Conservation (phyloP, 2,329 filamentous ascomycete species). For the Fusarium concolor region DNA sequence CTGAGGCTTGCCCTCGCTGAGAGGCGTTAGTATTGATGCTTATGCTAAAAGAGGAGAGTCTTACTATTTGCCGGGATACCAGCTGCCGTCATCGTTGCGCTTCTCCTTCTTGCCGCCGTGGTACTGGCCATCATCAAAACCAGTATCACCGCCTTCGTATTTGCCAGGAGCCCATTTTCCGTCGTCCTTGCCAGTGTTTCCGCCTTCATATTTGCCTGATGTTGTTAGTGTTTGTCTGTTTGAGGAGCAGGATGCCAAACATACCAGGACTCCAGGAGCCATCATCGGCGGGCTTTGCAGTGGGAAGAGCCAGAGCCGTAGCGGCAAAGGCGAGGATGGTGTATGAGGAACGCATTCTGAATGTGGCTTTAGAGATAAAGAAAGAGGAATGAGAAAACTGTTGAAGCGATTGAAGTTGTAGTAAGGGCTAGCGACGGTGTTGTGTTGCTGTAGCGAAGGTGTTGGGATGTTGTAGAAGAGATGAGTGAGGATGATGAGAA, state of each 20-base stretch:
- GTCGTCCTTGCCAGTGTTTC: background rate
- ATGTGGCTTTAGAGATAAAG: background rate
- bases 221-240: fast-evolving
- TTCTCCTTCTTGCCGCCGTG: slow-evolving; percentile 5
- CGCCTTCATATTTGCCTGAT: slow-evolving; percentile 28
- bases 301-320: slow-evolving; percentile 39
- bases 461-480: slow-evolving; percentile 4
- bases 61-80: slow-evolving; percentile 25
- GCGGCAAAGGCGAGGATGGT: slow-evolving; percentile 39
- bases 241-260: fast-evolving
- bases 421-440: background rate
- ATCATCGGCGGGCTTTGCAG: slow-evolving; percentile 33
- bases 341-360: slow-evolving; percentile 39
- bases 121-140: slow-evolving; percentile 14
- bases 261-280: slow-evolving; percentile 24
- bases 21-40: background rate
- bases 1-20: slow-evolving; percentile 14
- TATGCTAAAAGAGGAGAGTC: no score
- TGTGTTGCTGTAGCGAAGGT: slow-evolving; percentile 8
- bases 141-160: slow-evolving; percentile 15
- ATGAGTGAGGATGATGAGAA: slow-evolving; percentile 19
- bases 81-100: slow-evolving; percentile 14
- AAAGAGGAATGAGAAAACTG: background rate
- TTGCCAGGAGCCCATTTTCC: slow-evolving; percentile 32
- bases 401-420: background rate